Conservation (phyloP, 768 basidiomycete genomes). For the Lactarius trivialis region DNA sequence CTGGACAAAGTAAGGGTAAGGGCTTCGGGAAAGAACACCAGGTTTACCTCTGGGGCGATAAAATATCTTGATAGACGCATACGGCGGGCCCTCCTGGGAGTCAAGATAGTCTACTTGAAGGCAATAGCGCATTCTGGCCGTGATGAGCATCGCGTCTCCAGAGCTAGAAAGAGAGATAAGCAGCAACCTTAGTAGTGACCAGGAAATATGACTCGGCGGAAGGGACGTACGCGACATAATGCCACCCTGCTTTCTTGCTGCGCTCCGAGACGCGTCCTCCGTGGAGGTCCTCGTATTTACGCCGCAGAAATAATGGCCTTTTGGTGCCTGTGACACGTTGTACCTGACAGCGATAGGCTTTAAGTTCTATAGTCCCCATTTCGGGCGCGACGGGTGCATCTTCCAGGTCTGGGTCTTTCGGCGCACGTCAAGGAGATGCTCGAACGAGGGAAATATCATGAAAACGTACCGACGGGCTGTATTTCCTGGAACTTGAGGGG, state of each 20-base stretch:
- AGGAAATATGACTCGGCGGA: not conserved
- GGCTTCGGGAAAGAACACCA: no score
- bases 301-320: no score
- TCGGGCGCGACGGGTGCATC: conserved; percentile 6
- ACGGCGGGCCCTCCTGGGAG: not conserved
- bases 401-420: conserved; percentile 9
- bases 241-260: conserved; percentile 20
- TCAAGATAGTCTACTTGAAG: not conserved
- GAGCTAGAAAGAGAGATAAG: not conserved
- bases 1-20: no score
- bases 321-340: no score
- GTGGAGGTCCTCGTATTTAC: not conserved
- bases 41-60: no score
- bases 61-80: not conserved
- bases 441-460: not conserved
- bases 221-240: conserved; percentile 5
- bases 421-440: not conserved
- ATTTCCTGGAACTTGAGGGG: conserved; percentile 16
- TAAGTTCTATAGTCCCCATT: no score
- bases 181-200: not conserved
- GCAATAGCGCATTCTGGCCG: not conserved
- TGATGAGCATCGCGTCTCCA: conserved; percentile 2
- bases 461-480: conserved; percentile 7
- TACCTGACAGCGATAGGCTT: not conserved
- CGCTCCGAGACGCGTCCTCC: conserved; percentile 7